Conservation (phyloP, 192 early-diverging fungal genomes). For the Rhizoclosmatium globosum region DNA sequence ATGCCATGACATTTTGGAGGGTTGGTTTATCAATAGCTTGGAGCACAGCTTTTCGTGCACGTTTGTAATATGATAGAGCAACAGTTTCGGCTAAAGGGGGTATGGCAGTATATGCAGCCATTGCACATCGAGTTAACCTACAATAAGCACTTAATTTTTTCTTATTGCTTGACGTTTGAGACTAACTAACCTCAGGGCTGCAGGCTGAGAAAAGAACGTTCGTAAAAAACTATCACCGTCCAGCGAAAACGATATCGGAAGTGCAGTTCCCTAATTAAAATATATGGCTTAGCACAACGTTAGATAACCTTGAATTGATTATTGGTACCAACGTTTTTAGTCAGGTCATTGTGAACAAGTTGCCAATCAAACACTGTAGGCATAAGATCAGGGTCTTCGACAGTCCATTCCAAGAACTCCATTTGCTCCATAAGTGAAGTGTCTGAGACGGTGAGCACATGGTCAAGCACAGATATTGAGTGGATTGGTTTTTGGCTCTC, state of each 20-base stretch:
- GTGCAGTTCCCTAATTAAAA: not conserved
- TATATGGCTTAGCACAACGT: not conserved
- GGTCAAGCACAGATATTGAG: too few species aligned
- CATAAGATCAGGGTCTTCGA: slow-evolving; percentile 10
- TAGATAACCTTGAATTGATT: not conserved
- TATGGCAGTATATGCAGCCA: not conserved
- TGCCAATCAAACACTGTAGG: slow-evolving; percentile 3
- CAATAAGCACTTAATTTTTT: not conserved
- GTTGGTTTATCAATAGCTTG: not conserved
- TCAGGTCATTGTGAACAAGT: not conserved
- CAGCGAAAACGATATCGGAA: not conserved
- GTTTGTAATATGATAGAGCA: not conserved
- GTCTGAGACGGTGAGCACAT: too few species aligned
- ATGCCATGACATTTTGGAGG: not conserved
- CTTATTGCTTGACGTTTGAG: too few species aligned
- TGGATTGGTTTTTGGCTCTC: too few species aligned
- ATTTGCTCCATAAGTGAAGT: too few species aligned
- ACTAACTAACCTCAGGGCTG: not conserved
- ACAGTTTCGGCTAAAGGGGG: not conserved
- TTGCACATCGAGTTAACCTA: not conserved
- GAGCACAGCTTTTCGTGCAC: not conserved
- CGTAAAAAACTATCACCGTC: not conserved
- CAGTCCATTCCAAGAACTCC: too few species aligned
- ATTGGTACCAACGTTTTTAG: not conserved
- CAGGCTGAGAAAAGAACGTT: not conserved